phyloP scores from a whole-genome alignment of 1,284 basidiomycete genomes.

The Crepidotus sp. region DNA sequence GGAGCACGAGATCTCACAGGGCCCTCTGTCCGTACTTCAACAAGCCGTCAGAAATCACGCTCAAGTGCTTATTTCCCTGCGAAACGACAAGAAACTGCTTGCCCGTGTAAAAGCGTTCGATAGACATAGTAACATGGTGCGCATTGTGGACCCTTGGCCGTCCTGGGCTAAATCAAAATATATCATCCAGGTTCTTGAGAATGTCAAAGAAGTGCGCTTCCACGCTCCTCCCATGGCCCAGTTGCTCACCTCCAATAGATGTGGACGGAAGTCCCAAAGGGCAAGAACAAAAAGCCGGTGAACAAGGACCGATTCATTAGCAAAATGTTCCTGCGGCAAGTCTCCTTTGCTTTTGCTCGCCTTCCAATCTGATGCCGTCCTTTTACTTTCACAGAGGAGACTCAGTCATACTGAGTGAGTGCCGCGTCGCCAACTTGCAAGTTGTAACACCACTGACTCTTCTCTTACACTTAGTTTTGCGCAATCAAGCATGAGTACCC shows the following conservation, averaged over 20 bases:
- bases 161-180: constrained; percentile 7
- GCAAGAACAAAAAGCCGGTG: constrained; percentile 96
- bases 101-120: constrained; percentile 99
- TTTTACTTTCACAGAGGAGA: constrained; percentile 57
- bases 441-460: constrained; percentile 10
- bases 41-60: constrained; percentile 97
- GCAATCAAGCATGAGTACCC: constrained; percentile 64
- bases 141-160: constrained; percentile 20
- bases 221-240: neutral
- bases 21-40: constrained; percentile 95
- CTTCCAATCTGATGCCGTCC: constrained; percentile 13
- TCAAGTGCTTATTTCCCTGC: constrained; percentile 92
- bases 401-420: constrained; percentile 88
- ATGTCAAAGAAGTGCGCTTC: constrained; percentile 81
- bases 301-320: constrained; percentile 99
- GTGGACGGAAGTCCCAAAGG: constrained; percentile 99
- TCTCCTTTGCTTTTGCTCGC: constrained; percentile 21
- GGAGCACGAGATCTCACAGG: constrained; percentile 95
- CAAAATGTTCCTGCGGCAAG: constrained; percentile 86
- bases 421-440: constrained; percentile 9
- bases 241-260: constrained; percentile 47
- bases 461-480: constrained; percentile 57
- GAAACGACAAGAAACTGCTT: constrained; percentile 98
- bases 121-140: constrained; percentile 96
- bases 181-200: constrained; percentile 73